phyloP scores from a whole-genome alignment of 2,329 filamentous ascomycete species.

The Trichoderma gracile region DNA sequence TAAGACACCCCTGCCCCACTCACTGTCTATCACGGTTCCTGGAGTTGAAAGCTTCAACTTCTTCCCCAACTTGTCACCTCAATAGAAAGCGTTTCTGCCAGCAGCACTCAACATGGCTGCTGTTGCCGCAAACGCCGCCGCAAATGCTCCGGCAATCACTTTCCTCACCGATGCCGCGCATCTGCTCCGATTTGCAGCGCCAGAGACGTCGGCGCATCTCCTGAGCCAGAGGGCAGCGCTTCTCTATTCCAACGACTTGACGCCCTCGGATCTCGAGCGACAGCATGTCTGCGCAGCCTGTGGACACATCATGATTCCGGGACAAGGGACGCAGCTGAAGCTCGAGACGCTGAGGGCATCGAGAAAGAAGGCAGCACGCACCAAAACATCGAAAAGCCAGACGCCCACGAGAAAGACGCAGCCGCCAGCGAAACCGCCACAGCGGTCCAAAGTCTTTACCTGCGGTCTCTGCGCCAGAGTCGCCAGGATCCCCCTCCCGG shows the following conservation, averaged over 20 bases:
- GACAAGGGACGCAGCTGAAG: conserved; percentile 46
- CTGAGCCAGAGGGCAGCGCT: conserved; percentile 56
- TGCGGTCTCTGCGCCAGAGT: conserved; percentile 50
- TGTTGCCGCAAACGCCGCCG: conserved; percentile 21
- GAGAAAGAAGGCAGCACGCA: background rate
- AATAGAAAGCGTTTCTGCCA: background rate
- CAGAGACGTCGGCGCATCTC: conserved; percentile 60
- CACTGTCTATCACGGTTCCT: conserved; percentile 12
- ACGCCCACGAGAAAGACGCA: background rate
- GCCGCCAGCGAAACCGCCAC: background rate
- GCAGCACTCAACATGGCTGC: background rate
- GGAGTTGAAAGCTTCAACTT: conserved; percentile 18
- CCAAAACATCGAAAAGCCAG: too few species aligned
- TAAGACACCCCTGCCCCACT: conserved; percentile 9
- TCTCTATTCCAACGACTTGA: conserved; percentile 49
- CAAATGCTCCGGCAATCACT: conserved; percentile 35
- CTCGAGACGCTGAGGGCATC: conserved; percentile 37
- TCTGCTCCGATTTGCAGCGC: conserved; percentile 53
- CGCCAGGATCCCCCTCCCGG: conserved; percentile 45
- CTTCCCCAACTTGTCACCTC: background rate
- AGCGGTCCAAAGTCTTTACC: conserved; percentile 35
- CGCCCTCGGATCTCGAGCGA: conserved; percentile 50
- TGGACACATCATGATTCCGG: conserved; percentile 60
- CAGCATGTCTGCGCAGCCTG: conserved; percentile 61
- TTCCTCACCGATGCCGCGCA: conserved; percentile 63